Base-by-base conservation (phyloP, 2,329 filamentous ascomycete species). In the Colletotrichum cereale region DNA sequence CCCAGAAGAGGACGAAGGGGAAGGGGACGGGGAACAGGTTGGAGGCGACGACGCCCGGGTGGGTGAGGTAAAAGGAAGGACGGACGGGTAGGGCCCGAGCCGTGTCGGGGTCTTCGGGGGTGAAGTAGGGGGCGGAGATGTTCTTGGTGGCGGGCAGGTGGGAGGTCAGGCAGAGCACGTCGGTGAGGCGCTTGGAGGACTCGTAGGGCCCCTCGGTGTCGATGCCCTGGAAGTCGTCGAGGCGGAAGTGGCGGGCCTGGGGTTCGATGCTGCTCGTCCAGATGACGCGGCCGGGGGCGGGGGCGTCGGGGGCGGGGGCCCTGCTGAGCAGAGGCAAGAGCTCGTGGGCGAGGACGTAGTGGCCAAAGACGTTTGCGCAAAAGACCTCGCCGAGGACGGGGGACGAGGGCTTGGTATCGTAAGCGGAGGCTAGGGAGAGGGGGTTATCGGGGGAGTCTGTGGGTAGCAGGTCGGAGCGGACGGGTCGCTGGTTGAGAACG, bases 301-400 rank as follows among this genome's bases (percentile, higher is more conserved):
- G 78, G 52, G 84, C 78, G 48, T 81, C 74, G 67, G n/a, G n/a
- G n/a, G 81, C 74, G 21, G 81, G 77, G 21, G 78, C 78, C 62
- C 89, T 84, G 76, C 84, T 83, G 75, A 99, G 87, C 14, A 98
- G 85, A 0, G 94, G 92, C 75, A 92, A 87, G 14, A 98, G 87
- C 78, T 92, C 90, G 80, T 97, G 95, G 21, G 90, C 89, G 31
- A 99, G 89, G 77, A 98, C 84, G 80, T 99, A 98, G 83, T 99
- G 96, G 0, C 96, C 96, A 79, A 99, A 98, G 38, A 97, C 88
- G 78, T 98, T 98, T 61, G 96, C 92, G 79, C 92, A 92, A 80
- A 98, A 99, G 24, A 97, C 90, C 75, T 94, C 87, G 3, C 94
- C 95, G 0, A 99, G 84, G 6, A 85, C 83, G 0, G 92, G 90